Evolutionary conservation across 305 asterid species (phyloP), one percentile per base, ranked within the genome.

Genomic region (Solanum hybrid): DNA sequence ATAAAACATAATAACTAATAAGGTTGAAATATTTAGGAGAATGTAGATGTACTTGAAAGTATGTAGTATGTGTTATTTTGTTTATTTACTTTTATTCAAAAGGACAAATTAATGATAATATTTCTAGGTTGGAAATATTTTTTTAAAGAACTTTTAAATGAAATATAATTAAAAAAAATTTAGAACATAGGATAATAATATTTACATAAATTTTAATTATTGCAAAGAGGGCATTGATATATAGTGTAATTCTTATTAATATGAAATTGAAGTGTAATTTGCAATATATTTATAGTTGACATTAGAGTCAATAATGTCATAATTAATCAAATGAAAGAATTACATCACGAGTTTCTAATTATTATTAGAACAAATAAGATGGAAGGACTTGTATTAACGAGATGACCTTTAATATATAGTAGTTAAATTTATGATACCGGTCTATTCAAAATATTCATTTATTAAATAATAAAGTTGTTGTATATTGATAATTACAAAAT

Each of bases 111-210:
- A 34, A 20, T 33, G 46, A 77, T 76, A 16, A 9, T 34, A 77
- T 2, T 34, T 34, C 28, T 16, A 71, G 31, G 31, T 69, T 0
- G 1, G 3, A 69, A 69, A 0, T 67, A 0, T 2, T 69, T n/a
- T 69, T 69, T 69, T 4, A 67, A 67, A 61, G 24, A 61, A 67
- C 1, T 67, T 24, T 67, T 10, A 69, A 69, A 24, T 26, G 34
- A 2, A 71, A 71, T 6, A 26, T 11, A 71, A 71, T 24, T 24
- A 4, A 33, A 33, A n/a, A 57, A 4, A n/a, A 61, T 71, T 71
- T 11, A 24, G 8, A 24, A 71, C 34, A 10, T 5, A 69, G 4
- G 18, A 71, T 26, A 71, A 71, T 11, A 71, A 5, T 71, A 71
- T 71, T 71, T 71, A 71, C 20, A 67, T 1, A 67, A n/a, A 67